These are phyloP conservation scores for Schizochytrium sp. DNA, from an alignment of 108 stramenopile species.

Conservation along the genomic window DNA sequence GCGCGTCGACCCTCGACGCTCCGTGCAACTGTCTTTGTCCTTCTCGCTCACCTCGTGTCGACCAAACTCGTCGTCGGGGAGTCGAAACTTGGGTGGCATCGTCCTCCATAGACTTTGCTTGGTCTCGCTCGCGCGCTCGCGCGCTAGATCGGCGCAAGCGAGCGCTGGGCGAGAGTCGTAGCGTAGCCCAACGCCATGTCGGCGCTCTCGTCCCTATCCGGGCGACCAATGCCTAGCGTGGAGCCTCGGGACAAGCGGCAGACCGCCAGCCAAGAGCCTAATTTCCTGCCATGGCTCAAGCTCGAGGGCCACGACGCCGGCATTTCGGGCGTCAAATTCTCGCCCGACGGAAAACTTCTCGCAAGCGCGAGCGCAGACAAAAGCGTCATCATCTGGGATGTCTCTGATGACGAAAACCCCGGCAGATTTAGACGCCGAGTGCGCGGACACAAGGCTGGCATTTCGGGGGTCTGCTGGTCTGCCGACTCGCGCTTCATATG, in stretches of 20 bases:
- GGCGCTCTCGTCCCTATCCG: no score
- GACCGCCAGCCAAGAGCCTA: neutral
- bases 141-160: no score
- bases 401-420: neutral
- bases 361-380: slow-evolving; percentile 40
- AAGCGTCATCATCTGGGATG: neutral
- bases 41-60: no score
- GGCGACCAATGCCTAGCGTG: neutral
- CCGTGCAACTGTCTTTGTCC: no score
- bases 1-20: no score
- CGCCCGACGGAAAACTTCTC: slow-evolving; percentile 46
- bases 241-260: neutral
- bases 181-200: no score
- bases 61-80: no score
- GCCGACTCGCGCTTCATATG: neutral
- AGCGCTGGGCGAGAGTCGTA: no score
- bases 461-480: neutral
- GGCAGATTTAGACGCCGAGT: neutral
- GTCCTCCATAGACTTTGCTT: no score
- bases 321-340: slow-evolving; percentile 57
- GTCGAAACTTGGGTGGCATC: no score
- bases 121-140: no score
- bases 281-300: neutral
- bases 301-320: slow-evolving; percentile 54
- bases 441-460: neutral